A percentile compares a stretch with the other conserved stretches of the same genome.
phyloP scores from a whole-genome alignment of 2,329 filamentous ascomycete species.

The Verticillium nonalfalfae region DNA sequence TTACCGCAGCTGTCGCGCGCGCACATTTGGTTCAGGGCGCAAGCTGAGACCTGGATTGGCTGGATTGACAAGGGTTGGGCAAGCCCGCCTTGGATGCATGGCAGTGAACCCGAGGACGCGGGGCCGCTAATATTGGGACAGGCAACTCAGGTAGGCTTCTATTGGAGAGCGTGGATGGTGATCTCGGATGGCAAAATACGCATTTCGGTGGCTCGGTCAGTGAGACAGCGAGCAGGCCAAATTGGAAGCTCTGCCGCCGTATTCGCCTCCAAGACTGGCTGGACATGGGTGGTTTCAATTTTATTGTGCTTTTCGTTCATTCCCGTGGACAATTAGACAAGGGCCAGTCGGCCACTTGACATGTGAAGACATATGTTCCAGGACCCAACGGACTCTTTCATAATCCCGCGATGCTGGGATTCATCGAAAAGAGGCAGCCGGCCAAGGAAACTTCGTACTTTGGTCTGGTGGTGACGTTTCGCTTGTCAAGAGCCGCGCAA shows the following conservation, averaged over 20 bases:
- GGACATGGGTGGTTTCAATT: no score
- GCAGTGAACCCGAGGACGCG: neutral
- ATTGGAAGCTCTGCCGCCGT: neutral
- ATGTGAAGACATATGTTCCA: no score
- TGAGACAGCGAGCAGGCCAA: neutral
- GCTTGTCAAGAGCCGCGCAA: no score
- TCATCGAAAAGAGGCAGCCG: no score
- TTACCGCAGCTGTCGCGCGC: neutral
- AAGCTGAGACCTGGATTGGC: neutral
- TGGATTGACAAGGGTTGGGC: neutral
- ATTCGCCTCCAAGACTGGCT: neutral
- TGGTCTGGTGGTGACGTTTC: no score
- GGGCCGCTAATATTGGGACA: neutral
- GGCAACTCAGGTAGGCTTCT: neutral
- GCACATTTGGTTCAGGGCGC: neutral
- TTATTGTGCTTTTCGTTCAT: no score
- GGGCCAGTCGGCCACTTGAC: no score
- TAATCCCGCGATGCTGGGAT: no score
- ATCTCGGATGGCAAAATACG: neutral
- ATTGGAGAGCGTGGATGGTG: neutral
- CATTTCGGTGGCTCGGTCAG: neutral
- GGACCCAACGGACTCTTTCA: no score
- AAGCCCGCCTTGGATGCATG: neutral
- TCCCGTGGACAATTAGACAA: no score
- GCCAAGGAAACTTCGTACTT: no score